Conservation (phyloP, 768 basidiomycete species). For the Suillus paluster region DNA sequence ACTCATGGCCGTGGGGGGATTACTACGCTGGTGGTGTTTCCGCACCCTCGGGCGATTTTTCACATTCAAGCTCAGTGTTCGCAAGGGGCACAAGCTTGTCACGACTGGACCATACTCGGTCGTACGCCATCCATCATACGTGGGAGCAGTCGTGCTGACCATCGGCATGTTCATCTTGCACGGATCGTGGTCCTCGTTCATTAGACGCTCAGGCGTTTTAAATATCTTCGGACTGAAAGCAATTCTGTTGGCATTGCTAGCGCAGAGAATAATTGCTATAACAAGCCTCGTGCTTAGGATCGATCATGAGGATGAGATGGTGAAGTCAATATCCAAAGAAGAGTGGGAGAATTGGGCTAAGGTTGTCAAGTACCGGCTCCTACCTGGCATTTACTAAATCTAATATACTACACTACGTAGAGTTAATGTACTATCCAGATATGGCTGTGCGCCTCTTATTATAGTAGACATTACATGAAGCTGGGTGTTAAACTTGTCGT, state of each 20-base stretch:
- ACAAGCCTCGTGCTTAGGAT: not conserved
- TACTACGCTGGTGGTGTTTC: slow-evolving; percentile 31
- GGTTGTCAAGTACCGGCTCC: slow-evolving; percentile 32
- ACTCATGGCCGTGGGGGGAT: slow-evolving; percentile 21
- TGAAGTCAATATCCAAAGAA: slow-evolving; percentile 33
- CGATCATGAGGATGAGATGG: slow-evolving; percentile 32
- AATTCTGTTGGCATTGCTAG: not conserved
- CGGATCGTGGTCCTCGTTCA: slow-evolving; percentile 11
- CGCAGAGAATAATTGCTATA: not conserved
- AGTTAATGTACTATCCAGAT: too few relatives aligned
- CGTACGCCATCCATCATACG: slow-evolving; percentile 50
- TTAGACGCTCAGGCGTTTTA: slow-evolving; percentile 3
- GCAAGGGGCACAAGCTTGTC: slow-evolving; percentile 44
- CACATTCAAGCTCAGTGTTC: slow-evolving; percentile 49
- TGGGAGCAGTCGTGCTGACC: slow-evolving; percentile 27
- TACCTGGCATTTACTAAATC: slow-evolving; percentile 36
- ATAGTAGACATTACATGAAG: too few relatives aligned
- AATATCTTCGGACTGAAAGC: not conserved
- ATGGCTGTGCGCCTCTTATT: too few relatives aligned
- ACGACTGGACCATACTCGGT: slow-evolving; percentile 46
- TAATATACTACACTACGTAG: not conserved
- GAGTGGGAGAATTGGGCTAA: slow-evolving; percentile 38
- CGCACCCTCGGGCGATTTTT: slow-evolving; percentile 44
- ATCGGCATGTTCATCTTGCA: slow-evolving; percentile 10
- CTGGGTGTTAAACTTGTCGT: too few relatives aligned